Percentiles rank a stretch among this genome's conserved stretches.
Conservation (phyloP, 371 early-diverging fungal species). For the Rhizopus delemar region DNA sequence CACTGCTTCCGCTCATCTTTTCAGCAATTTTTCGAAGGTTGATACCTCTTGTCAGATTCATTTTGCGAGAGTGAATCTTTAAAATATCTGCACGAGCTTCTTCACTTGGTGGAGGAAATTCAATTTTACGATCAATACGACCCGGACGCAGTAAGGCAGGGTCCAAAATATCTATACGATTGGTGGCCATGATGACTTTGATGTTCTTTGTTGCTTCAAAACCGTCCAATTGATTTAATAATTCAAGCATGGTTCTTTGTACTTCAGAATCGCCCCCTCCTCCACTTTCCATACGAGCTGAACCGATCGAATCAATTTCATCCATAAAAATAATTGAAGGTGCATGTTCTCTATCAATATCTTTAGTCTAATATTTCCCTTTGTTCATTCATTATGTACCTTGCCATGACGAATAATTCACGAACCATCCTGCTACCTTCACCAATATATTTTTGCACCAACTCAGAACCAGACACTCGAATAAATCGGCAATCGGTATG, state of each 20-base stretch:
- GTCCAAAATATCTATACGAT: slow-evolving; percentile 98
- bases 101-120: slow-evolving; percentile 95
- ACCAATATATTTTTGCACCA: slow-evolving; percentile 98
- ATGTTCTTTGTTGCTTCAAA: slow-evolving; percentile 99
- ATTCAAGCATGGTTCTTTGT: slow-evolving; percentile 98
- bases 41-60: slow-evolving; percentile 98
- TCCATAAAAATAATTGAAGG: slow-evolving; percentile 99
- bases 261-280: slow-evolving; percentile 99
- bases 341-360: slow-evolving; percentile 76
- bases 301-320: slow-evolving; percentile 99
- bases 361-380: not conserved
- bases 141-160: slow-evolving; percentile 99
- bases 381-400: slow-evolving; percentile 35
- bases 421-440: slow-evolving; percentile 99
- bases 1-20: slow-evolving; percentile 98
- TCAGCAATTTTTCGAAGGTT: slow-evolving; percentile 98
- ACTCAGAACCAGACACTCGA: slow-evolving; percentile 99
- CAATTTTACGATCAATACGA: slow-evolving; percentile 99
- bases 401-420: slow-evolving; percentile 99
- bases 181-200: slow-evolving; percentile 75
- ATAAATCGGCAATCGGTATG: slow-evolving; percentile 99
- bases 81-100: slow-evolving; percentile 97
- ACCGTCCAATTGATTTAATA: slow-evolving; percentile 99
- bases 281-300: slow-evolving; percentile 97
- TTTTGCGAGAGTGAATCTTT: slow-evolving; percentile 98